Evolutionary conservation across 2,329 filamentous ascomycete species (phyloP), one percentile per base, ranked within the genome.

Genomic region (Graphiopsis chlorocephala): DNA sequence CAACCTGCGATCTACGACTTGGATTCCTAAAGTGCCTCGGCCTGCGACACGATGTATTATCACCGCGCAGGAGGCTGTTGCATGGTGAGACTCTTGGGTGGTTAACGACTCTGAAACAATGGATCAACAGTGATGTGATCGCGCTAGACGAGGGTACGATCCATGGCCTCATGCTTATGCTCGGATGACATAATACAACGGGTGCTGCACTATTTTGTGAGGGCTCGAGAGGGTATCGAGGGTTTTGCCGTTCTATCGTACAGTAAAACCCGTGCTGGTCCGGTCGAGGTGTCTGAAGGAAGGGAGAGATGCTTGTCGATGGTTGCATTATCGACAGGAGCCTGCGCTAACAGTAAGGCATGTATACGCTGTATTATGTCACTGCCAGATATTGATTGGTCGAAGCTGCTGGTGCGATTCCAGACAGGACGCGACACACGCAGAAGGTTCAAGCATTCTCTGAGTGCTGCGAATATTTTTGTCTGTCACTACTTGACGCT

Each of bases 1-100:
- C 28, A 55, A 55, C 50, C 50, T 55, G 50, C 50, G 50, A 55
- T 55, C 50, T 55, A 31, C 50, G 50, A 55, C 50, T 55, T 55
- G 50, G 50, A 55, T 31, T 55, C 50, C 50, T 31, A 55, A 55
- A 55, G 50, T 55, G 50, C 50, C 50, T 55, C 50, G 50, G 50
- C 50, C 50, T 55, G 50, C 50, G 50, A 55, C 50, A 55, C 50
- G 38, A 45, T 45, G 50, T 31, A 55, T 29, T 55, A 29, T 55
- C 50, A 28, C 50, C 50, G 25, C 50, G 50, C 25, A 29, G 50
- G 28, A 29, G 50, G 28, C 50, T 29, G 25, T 55, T 55, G 50
- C 25, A 31, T 29, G 50, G 28, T 31, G 50, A 55, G 25, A 55
- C 50, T 29, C 25, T 55, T 55, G 50, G 25, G 25, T 55, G 25